A percentile compares a stretch with the other conserved stretches of the same genome.
Conservation (phyloP, 2,329 filamentous ascomycete genomes). For the Diplodia scrobiculata region DNA sequence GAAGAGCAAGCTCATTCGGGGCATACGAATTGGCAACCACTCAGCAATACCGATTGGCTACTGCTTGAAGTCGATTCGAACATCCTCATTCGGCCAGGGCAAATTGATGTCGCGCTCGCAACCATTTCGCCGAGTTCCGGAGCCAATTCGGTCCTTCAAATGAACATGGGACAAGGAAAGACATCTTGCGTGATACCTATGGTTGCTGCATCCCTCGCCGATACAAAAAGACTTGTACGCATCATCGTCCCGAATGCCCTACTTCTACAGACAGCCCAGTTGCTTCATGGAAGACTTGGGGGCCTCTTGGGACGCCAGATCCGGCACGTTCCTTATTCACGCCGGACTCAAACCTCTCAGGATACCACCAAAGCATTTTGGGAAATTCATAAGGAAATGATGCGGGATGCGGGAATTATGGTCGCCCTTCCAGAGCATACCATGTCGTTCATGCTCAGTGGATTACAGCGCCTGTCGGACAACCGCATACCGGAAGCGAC, state of each 20-base stretch:
- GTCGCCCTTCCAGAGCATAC: constrained; percentile 65
- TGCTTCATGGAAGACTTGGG: constrained; percentile 59
- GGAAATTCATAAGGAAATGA: constrained; percentile 49
- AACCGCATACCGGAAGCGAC: constrained; percentile 46
- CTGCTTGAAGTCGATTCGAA: constrained; percentile 68
- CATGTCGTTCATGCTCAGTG: constrained; percentile 66
- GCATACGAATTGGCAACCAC: constrained; percentile 61
- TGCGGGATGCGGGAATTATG: constrained; percentile 55
- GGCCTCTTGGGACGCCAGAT: constrained; percentile 58
- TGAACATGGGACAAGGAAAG: constrained; percentile 69
- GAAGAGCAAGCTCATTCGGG: constrained; percentile 55
- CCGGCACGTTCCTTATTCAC: constrained; percentile 61
- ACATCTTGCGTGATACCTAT: constrained; percentile 70
- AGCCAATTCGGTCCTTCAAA: constrained; percentile 63
- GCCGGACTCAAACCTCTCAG: constrained; percentile 48
- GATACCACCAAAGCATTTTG: constrained; percentile 41
- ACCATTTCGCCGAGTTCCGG: constrained; percentile 59
- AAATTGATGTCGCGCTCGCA: constrained; percentile 63
- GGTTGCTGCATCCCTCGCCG: constrained; percentile 52
- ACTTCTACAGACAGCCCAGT: constrained; percentile 60
- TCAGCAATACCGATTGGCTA: constrained; percentile 62
- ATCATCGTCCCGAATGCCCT: constrained; percentile 61
- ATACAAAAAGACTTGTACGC: constrained; percentile 52
- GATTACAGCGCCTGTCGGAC: constrained; percentile 60
- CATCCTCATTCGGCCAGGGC: constrained; percentile 62